Conservation (phyloP, 2,329 filamentous ascomycete species). For the Cytospora piceicola region DNA sequence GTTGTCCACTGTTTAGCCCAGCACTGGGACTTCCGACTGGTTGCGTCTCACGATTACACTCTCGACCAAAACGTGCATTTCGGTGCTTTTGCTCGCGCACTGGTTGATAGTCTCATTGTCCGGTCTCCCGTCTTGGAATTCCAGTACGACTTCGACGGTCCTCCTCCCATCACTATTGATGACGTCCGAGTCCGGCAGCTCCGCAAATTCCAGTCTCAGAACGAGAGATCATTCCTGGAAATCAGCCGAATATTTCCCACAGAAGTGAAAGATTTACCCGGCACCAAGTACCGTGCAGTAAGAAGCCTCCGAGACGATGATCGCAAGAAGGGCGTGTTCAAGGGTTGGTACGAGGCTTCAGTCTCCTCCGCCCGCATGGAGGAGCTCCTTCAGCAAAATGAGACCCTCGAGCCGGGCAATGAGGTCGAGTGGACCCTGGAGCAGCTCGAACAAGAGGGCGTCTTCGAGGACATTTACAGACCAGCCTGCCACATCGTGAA, state of each 20-base stretch:
- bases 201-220: constrained; percentile 12
- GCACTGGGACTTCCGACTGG: constrained; percentile 40
- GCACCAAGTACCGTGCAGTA: constrained; percentile 6
- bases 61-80: constrained; percentile 32
- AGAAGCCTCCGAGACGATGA: constrained; percentile 19
- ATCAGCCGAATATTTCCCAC: constrained; percentile 31
- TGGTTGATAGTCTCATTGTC: constrained; percentile 36
- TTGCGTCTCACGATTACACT: constrained; percentile 31
- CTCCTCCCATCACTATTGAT: constrained; percentile 2
- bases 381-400: constrained; percentile 35
- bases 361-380: constrained; percentile 36
- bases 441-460: constrained; percentile 27
- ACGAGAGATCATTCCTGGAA: constrained; percentile 34
- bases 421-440: constrained; percentile 35
- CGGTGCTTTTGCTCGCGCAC: constrained; percentile 34
- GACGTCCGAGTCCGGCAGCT: constrained; percentile 25
- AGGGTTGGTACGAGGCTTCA: constrained; percentile 39
- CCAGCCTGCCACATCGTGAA: constrained; percentile 37
- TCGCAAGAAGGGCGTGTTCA: constrained; percentile 30
- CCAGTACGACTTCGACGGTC: constrained; percentile 11
- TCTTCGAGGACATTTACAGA: constrained; percentile 33
- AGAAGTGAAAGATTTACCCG: not conserved
- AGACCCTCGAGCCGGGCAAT: constrained; percentile 33
- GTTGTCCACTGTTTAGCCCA: constrained; percentile 39
- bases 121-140: constrained; percentile 9